These are phyloP conservation scores for Porogramme epimiltina DNA, from an alignment of 1,284 basidiomycete species.

Conservation along the genomic window DNA sequence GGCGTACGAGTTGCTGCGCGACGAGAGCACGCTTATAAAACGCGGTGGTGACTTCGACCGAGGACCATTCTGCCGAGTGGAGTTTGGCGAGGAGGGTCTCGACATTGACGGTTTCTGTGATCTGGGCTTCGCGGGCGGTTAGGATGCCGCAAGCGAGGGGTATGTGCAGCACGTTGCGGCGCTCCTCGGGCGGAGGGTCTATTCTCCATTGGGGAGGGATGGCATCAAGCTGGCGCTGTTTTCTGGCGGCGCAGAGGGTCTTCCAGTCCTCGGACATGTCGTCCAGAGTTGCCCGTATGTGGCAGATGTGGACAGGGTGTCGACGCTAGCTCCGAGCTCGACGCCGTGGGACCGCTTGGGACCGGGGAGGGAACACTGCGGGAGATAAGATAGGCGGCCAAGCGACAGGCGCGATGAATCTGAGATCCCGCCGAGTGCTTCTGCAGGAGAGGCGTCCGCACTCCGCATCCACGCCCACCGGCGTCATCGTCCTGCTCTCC, in stretches of 20 bases:
- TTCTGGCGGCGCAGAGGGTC: constrained; percentile 52
- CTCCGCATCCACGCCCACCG: background rate
- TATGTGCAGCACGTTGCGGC: constrained; percentile 55
- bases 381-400: constrained; percentile 4
- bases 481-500: background rate
- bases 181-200: constrained; percentile 40
- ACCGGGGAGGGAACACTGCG: background rate
- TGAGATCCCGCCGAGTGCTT: background rate
- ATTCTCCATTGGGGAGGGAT: constrained; percentile 68
- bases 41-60: constrained; percentile 70
- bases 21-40: constrained; percentile 81
- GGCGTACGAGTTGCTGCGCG: constrained; percentile 78
- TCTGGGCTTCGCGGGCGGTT: constrained; percentile 59
- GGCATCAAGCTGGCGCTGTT: constrained; percentile 48
- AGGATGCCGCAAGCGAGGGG: constrained; percentile 65
- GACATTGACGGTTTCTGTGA: constrained; percentile 60
- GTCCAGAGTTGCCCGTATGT: no score
- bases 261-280: constrained; percentile 43
- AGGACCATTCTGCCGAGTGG: constrained; percentile 53
- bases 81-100: constrained; percentile 50
- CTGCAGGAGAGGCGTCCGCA: background rate
- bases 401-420: background rate
- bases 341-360: background rate
- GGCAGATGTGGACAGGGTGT: no score
- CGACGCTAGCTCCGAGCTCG: no score